A percentile compares a stretch with the other conserved stretches of the same genome.
These are phyloP conservation scores for Penicillium cinerascens DNA, from an alignment of 495 filamentous ascomycete species.

Conservation along the genomic window DNA sequence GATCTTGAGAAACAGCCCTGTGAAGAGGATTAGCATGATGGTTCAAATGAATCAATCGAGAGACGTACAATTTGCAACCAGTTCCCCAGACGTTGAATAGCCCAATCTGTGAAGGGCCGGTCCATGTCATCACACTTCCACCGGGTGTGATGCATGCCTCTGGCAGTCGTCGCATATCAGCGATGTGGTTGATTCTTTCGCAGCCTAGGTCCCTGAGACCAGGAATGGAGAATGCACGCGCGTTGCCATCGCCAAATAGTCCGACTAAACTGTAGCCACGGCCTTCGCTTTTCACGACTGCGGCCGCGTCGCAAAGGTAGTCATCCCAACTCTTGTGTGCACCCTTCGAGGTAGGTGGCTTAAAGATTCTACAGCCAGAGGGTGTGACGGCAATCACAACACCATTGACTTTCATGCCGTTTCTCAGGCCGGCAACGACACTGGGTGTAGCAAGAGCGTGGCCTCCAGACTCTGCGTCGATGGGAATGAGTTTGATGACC, in stretches of 20 bases:
- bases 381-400: slow-evolving; percentile 66
- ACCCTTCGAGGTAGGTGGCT: slow-evolving; percentile 77
- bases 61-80: slow-evolving; percentile 52
- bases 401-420: slow-evolving; percentile 68
- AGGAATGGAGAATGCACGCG: slow-evolving; percentile 79
- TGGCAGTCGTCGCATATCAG: slow-evolving; percentile 69
- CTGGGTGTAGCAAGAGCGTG: slow-evolving; percentile 70
- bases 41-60: background rate
- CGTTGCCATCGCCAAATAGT: slow-evolving; percentile 74
- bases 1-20: slow-evolving; percentile 59
- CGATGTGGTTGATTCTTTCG: slow-evolving; percentile 52
- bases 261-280: slow-evolving; percentile 75
- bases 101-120: slow-evolving; percentile 80
- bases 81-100: slow-evolving; percentile 78
- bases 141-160: slow-evolving; percentile 66
- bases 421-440: slow-evolving; percentile 66
- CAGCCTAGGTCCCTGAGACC: slow-evolving; percentile 81
- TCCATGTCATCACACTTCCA: slow-evolving; percentile 83
- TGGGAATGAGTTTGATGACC: slow-evolving; percentile 70
- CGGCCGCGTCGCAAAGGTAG: slow-evolving; percentile 71
- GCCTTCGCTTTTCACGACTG: slow-evolving; percentile 66
- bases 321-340: slow-evolving; percentile 85
- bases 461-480: slow-evolving; percentile 73
- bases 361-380: slow-evolving; percentile 77
- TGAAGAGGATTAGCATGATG: slow-evolving; percentile 28